Evolutionary conservation across 169 alveolate genomes (phyloP).

Genomic region (Cryptosporidium muris): DNA sequence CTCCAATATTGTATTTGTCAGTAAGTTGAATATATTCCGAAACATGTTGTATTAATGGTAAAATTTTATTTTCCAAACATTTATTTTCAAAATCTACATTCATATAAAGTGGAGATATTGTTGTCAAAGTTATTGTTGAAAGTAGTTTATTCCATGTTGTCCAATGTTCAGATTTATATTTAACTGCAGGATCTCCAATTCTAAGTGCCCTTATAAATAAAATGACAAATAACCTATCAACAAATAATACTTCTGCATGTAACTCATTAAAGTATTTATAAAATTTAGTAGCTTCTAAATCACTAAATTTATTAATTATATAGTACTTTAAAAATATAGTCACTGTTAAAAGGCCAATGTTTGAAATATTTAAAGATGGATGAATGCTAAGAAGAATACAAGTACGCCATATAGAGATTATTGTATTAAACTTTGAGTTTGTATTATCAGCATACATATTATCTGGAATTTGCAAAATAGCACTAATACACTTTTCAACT

Average conservation of each 20-base stretch:
- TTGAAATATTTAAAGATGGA: conserved; percentile 25
- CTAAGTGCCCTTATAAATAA: conserved; percentile 8
- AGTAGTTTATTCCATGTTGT: conserved; percentile 17
- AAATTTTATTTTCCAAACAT: conserved; percentile 2
- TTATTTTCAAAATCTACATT: background rate
- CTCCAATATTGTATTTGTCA: conserved; percentile 18
- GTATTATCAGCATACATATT: conserved; percentile 12
- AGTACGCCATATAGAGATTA: conserved; percentile 19
- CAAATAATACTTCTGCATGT: background rate
- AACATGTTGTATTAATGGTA: background rate
- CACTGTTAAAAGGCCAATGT: conserved; percentile 11
- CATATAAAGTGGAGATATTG: background rate
- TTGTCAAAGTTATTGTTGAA: conserved; percentile 4
- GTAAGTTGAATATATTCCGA: conserved; percentile 11
- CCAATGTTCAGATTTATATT: conserved; percentile 28
- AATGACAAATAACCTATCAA: conserved; percentile 8
- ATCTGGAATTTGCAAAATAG: conserved; percentile 10
- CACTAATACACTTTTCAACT: background rate
- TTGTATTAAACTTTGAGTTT: background rate
- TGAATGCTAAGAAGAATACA: conserved; percentile 9
- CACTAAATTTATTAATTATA: background rate
- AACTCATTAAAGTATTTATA: background rate
- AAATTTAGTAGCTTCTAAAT: background rate
- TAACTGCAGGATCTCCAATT: conserved; percentile 40
- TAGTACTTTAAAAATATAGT: background rate